Evolutionary conservation across 331 rosid species (phyloP), one percentile per base, ranked within the genome.

Genomic region (Telfairia occidentalis): DNA sequence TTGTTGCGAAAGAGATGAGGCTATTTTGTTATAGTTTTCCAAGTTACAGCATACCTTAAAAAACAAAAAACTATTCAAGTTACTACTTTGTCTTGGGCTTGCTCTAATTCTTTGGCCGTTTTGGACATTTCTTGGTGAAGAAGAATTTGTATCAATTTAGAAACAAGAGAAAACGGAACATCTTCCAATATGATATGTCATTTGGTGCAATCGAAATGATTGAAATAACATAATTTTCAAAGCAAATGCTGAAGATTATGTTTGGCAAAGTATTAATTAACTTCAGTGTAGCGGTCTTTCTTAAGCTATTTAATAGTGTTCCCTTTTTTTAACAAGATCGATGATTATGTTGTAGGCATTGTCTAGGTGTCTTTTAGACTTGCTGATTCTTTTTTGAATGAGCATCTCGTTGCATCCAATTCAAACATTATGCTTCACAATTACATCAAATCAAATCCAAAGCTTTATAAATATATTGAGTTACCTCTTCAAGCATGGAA

Each of bases 401-500:
- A 63, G 35, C 71, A 64, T 30, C 29, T 28, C 42, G 26, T 50
- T 12, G 35, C 71, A 64, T 35, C 71, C 35, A 64, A 34, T 64
- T 29, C 48, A 30, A 23, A 64, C 26, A 64, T 64, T 35, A n/a
- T 35, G 29, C 16, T 23, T n/a, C 49, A 64, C 45, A 61, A 58
- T 26, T 12, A 16, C 46, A n/a, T 9, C 48, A 35, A 64, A 64
- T 9, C 28, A 34, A 35, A 64, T 18, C 34, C 18, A 4, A 18
- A 23, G 15, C 16, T 46, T 70, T 26, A 29, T 16, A 48, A n/a
- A 70, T 28, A 46, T 28, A 70, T 15, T 46, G 16, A 46, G 76
- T 67, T 81, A 93, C 98, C 96, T 93, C 98, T 82, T 93, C 97
- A 54, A 93, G 97, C 97, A 93, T 91, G 78, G 96, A 93, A 78